These are phyloP conservation scores for Tubosaeta sp. DNA, from an alignment of 768 basidiomycete species.

Conservation along the genomic window DNA sequence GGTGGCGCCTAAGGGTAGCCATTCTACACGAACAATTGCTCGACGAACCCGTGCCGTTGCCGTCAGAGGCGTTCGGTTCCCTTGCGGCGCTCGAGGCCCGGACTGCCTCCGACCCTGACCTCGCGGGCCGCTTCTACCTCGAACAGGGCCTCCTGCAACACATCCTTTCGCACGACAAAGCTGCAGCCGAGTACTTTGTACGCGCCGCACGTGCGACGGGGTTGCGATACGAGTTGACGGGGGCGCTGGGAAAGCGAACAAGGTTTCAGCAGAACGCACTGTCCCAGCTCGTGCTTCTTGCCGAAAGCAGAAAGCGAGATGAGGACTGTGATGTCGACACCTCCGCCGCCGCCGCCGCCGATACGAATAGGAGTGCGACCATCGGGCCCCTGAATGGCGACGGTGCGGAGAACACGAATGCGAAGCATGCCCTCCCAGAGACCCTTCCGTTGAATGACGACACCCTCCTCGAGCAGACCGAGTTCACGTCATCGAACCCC, in stretches of 20 bases:
- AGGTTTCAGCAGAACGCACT: constrained; percentile 86
- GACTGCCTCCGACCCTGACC: constrained; percentile 52
- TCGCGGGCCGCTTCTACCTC: constrained; percentile 62
- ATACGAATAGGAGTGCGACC: not conserved
- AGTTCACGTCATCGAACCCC: constrained; percentile 75
- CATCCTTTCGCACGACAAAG: constrained; percentile 66
- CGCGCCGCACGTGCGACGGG: constrained; percentile 72
- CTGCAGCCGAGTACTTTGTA: constrained; percentile 73
- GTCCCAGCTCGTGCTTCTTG: constrained; percentile 89
- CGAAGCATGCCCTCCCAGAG: constrained; percentile 50
- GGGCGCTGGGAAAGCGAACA: constrained; percentile 89
- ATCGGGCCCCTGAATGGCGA: constrained; percentile 3
- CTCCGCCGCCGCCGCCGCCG: constrained; percentile 6
- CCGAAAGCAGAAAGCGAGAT: constrained; percentile 65
- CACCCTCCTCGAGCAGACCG: constrained; percentile 89
- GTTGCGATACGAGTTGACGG: constrained; percentile 86
- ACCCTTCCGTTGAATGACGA: constrained; percentile 88
- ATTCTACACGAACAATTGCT: constrained; percentile 70
- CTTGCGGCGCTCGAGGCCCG: constrained; percentile 39
- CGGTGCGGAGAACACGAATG: not conserved
- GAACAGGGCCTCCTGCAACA: constrained; percentile 82
- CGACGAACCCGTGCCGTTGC: constrained; percentile 73
- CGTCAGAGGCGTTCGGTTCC: constrained; percentile 37
- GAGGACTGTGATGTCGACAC: constrained; percentile 7
- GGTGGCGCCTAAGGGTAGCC: constrained; percentile 83